Evolutionary conservation across 1,284 basidiomycete genomes (phyloP), one percentile per base, ranked within the genome.

Genomic region (Anthracocystis walkeri): DNA sequence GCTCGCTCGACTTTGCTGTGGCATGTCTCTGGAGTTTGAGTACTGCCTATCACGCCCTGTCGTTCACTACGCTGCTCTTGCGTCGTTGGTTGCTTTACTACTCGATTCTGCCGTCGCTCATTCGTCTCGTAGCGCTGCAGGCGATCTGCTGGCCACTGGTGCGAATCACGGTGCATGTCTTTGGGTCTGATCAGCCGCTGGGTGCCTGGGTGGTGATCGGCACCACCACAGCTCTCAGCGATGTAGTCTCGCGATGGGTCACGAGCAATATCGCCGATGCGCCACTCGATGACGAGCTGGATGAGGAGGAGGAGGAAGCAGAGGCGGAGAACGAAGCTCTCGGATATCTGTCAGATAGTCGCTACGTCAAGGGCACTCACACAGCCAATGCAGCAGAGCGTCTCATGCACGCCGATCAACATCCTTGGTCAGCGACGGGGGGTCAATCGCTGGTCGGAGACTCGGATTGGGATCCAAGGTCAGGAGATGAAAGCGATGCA

Each of bases 131-230:
- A 50, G 92, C 91, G 0, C 87, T 94, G 1, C 93, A 94, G 85
- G 91, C 92, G 8, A 93, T 94, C 66, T 87, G 92, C 84, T 94
- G 93, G 93, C 92, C 92, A 2, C 91, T 92, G 10, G 93, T 93
- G 7, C 91, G 93, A 66, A 84, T 92, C 38, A 93, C 91, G 1
- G 88, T 94, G 21, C 88, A 87, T 42, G 84, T 93, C 45, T 88
- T 93, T 65, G 90, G 90, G 42, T 87, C 89, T 60, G 86, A 87
- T 56, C 88, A 92, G 11, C 93, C 93, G 0, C 88, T 91, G 14
- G 86, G 90, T 3, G 90, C 90, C 58, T 94, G 93, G 93, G 90
- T 92, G 3, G 88, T 90, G 10, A 91, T 94, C 52, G 92, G 90
- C 0, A 92, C 91, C 18, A 93, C 92, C 53, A 94, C 93, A 1